Evolutionary conservation across 2,329 filamentous ascomycete species (phyloP), one percentile per base, ranked within the genome.

Genomic region (Hirsutella minnesotensis): DNA sequence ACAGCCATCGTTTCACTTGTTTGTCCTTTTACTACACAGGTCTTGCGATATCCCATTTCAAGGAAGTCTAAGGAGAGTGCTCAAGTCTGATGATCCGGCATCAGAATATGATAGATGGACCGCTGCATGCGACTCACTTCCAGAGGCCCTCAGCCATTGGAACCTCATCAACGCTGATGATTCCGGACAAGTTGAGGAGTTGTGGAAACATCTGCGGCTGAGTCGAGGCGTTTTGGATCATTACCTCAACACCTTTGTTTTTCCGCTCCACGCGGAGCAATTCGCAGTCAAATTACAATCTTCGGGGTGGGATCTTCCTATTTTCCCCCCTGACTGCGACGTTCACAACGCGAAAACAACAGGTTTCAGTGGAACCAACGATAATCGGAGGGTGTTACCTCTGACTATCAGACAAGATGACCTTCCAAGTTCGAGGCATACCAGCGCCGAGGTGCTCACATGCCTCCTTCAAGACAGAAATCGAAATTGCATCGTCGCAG

Each of bases 281-380:
- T 86, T 84, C 47, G 63, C 64, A 0, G 54, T 70, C 9, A 85
- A 84, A 46, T 56, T 86, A 0, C 74, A 79, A 29, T 71, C 77
- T 0, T 83, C 77, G 0, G 79, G 77, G 0, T 86, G 81, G 81
- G 81, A 86, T 48, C 62, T 86, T 2, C 76, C 78, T 0, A 53
- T 77, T 65, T 64, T 48, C 5, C 46, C 52, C 1, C 53, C 42
- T 1, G 37, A 31, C 1, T 43, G 37, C 0, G 21, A 38, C 5
- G 35, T 69, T 5, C 10, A 15, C 16, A 2, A 5, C 9, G 40
- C 40, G 5, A 42, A 12, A 2, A 82, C 79, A 0, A 84, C 80
- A 0, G 82, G 82, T 0, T 87, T 87, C 53, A 82, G 77, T 8
- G 82, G 82, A 0, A 86, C 83, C 0, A 85, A 83, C 37, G 81